These are phyloP conservation scores for Cytospora paraplurivora DNA, from an alignment of 2,329 filamentous ascomycete species.

Conservation along the genomic window DNA sequence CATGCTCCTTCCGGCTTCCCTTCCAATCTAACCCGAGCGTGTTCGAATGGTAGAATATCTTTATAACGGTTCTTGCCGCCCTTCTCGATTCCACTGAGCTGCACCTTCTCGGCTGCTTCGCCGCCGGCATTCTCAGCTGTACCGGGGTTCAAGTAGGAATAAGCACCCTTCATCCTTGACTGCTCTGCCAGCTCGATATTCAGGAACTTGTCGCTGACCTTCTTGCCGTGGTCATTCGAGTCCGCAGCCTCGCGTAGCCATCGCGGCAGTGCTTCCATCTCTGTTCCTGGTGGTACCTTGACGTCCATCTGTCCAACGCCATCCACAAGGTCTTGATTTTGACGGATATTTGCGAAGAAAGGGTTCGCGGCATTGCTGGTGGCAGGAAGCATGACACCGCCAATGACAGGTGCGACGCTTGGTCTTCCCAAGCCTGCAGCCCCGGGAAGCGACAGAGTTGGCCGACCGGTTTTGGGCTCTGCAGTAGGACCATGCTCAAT, in stretches of 20 bases:
- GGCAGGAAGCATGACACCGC: slow-evolving; percentile 80
- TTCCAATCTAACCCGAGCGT: slow-evolving; percentile 80
- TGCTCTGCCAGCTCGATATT: slow-evolving; percentile 83
- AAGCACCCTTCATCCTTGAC: slow-evolving; percentile 85
- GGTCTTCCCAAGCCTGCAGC: slow-evolving; percentile 40
- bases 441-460: slow-evolving; percentile 54
- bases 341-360: slow-evolving; percentile 94
- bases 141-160: slow-evolving; percentile 52
- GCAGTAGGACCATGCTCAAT: slow-evolving; percentile 53
- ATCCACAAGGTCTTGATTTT: slow-evolving; percentile 92
- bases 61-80: slow-evolving; percentile 96
- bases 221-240: slow-evolving; percentile 71
- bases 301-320: slow-evolving; percentile 84
- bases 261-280: slow-evolving; percentile 59
- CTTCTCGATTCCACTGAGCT: slow-evolving; percentile 91
- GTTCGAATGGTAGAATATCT: slow-evolving; percentile 95
- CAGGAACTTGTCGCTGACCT: slow-evolving; percentile 80
- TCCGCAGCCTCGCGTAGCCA: slow-evolving; percentile 77
- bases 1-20: slow-evolving; percentile 68
- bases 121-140: slow-evolving; percentile 35
- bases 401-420: slow-evolving; percentile 74
- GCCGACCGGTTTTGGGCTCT: slow-evolving; percentile 38
- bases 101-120: slow-evolving; percentile 48
- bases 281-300: slow-evolving; percentile 48
- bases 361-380: slow-evolving; percentile 73